A percentile compares a stretch with the other conserved stretches of the same genome.
Conservation (phyloP, 75 land plant species). For the Adiantum capillusveneris region DNA sequence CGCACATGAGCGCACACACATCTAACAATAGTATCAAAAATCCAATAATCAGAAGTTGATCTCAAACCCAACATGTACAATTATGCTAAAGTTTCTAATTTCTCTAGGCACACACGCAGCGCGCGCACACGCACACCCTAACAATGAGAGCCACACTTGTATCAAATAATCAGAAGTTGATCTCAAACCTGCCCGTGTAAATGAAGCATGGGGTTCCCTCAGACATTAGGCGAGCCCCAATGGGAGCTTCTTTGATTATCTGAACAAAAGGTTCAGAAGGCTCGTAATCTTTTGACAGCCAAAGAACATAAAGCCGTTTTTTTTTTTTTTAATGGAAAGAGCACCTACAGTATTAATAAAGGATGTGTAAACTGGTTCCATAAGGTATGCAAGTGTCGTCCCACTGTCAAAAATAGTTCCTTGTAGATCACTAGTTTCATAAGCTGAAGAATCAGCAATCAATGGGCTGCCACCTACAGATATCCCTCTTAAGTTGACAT, state of each 20-base stretch:
- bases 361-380: conserved; percentile 59
- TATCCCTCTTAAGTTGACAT: conserved; percentile 63
- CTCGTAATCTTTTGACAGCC: too few species aligned
- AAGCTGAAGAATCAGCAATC: conserved; percentile 45
- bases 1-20: too few species aligned
- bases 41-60: too few species aligned
- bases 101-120: too few species aligned
- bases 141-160: too few species aligned
- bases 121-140: too few species aligned
- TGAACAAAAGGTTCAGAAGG: too few species aligned
- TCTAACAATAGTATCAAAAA: too few species aligned
- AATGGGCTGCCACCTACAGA: conserved; percentile 59
- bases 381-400: conserved; percentile 81
- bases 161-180: too few species aligned
- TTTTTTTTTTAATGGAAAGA: too few species aligned
- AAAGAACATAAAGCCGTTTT: neutral
- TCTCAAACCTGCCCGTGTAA: neutral
- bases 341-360: conserved; percentile 58
- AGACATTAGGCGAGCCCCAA: neutral
- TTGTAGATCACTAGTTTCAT: conserved; percentile 36
- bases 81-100: too few species aligned
- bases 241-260: conserved; percentile 5
- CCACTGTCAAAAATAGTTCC: conserved; percentile 91
- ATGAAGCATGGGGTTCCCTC: conserved; percentile 2
- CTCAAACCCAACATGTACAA: too few species aligned